phyloP scores from a whole-genome alignment of 164 flowering plant species.

The Sextonia rubra region DNA sequence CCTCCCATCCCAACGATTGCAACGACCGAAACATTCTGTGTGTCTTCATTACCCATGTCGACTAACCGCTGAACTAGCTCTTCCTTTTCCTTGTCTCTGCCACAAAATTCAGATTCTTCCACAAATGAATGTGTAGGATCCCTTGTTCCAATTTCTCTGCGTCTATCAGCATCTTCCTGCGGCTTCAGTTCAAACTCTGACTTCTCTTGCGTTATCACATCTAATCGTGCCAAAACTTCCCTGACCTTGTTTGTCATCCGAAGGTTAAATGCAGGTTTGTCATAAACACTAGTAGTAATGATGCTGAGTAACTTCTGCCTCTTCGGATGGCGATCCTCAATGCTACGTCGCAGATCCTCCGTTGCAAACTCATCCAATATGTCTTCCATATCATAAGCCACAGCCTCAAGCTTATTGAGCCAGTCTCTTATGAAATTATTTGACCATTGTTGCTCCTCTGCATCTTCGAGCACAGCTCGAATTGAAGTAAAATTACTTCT shows the following conservation, averaged over 20 bases:
- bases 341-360: neutral
- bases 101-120: neutral
- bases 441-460: constrained; percentile 20
- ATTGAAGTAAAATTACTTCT: neutral
- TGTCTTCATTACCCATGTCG: neutral
- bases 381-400: constrained; percentile 8
- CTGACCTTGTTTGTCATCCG: neutral
- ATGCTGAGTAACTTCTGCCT: neutral
- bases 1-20: neutral
- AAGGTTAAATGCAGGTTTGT: neutral
- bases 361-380: constrained; percentile 3
- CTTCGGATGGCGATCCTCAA: neutral
- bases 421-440: constrained; percentile 11
- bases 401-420: constrained; percentile 2
- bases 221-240: neutral
- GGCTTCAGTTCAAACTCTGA: neutral
- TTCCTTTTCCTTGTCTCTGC: constrained; percentile 3
- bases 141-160: neutral
- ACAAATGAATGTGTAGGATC: neutral
- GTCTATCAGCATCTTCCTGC: neutral
- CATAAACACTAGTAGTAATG: neutral
- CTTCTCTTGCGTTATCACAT: neutral
- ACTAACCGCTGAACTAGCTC: neutral
- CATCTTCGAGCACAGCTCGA: constrained; percentile 18
- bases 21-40: neutral